Evolutionary conservation across 345 rosid genomes (phyloP), one percentile per base, ranked within the genome.

Genomic region (Sonneratia alba): DNA sequence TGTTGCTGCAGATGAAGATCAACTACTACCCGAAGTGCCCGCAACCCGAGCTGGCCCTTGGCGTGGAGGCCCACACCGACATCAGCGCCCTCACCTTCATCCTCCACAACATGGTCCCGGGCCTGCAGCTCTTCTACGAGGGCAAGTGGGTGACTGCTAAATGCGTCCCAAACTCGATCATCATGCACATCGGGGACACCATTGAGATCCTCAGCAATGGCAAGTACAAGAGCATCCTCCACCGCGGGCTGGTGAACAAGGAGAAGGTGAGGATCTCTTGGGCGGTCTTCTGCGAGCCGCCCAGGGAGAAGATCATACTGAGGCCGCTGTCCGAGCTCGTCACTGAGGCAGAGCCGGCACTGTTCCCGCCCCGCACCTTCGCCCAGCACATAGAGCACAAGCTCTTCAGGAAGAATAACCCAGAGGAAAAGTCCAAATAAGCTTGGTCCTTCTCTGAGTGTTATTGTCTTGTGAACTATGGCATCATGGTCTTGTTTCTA

Each of bases 81-180:
- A 48, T 92, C n/a, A 85, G 94, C 45, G 89, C 99, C 3, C 91
- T 92, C 77, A 90, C 99, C 34, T 92, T 92, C 81, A 89, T 95
- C 42, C 91, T 95, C 84, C 99, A 95, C 90, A 95, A 95, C 87
- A 95, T 95, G 98, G 92, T 95, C 65, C 97, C 99, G 0, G 99
- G 99, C 1, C 85, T 95, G 53, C 99, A 95, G 80, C 93, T 90
- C 40, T 92, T 89, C 81, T 88, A 90, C 22, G 76, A 87, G 63
- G 89, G 81, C 27, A 89, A 95, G 68, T 95, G 99, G 98, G 69
- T 90, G 32, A 95, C 83, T 0, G 99, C 98, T 37, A 92, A 95
- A 77, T 95, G 98, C 36, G 93, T 95, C 62, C 98, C 98, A 1
- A 84, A 89, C 70, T 95, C 99, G 16, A 90, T 95, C 78, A 87